Conservation (phyloP, 495 filamentous ascomycete species). For the Neurospora intermedia region DNA sequence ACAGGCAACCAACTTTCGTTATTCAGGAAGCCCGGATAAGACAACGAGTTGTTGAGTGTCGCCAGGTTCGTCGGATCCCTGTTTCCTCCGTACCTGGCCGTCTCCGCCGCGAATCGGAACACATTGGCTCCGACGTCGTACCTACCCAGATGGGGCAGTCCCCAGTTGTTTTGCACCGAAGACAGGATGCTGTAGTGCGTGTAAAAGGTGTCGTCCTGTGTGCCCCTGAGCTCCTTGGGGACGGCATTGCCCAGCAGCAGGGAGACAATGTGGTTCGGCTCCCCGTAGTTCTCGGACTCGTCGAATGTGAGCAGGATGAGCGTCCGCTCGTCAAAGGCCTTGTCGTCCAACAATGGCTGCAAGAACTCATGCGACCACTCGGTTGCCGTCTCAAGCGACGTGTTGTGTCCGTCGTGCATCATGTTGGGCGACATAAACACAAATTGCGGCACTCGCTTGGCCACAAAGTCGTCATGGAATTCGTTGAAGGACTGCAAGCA, state of each 20-base stretch:
- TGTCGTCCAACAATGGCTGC: conserved; percentile 43
- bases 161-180: conserved; percentile 57
- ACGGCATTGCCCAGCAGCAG: conserved; percentile 55
- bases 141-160: conserved; percentile 52
- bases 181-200: conserved; percentile 61
- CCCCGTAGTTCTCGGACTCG: conserved; percentile 46
- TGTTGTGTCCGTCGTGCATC: conserved; percentile 62
- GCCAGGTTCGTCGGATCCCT: conserved; percentile 44
- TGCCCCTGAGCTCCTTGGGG: conserved; percentile 44
- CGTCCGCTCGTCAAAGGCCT: conserved; percentile 48
- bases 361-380: conserved; percentile 50
- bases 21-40: conserved; percentile 48
- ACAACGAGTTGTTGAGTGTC: conserved; percentile 52
- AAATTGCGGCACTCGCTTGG: conserved; percentile 54
- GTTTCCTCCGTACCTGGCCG: conserved; percentile 47
- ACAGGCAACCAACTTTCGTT: conserved; percentile 20
- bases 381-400: conserved; percentile 46
- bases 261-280: conserved; percentile 49
- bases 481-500: conserved; percentile 50
- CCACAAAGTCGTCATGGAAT: conserved; percentile 44
- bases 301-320: conserved; percentile 62
- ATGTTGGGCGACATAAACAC: conserved; percentile 62
- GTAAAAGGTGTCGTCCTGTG: conserved; percentile 55
- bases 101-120: conserved; percentile 48
- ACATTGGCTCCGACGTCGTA: conserved; percentile 66